Percentiles rank a stretch among this genome's conserved stretches.
Conservation (phyloP, 257 asterid species). For the Mentha longifolia region DNA sequence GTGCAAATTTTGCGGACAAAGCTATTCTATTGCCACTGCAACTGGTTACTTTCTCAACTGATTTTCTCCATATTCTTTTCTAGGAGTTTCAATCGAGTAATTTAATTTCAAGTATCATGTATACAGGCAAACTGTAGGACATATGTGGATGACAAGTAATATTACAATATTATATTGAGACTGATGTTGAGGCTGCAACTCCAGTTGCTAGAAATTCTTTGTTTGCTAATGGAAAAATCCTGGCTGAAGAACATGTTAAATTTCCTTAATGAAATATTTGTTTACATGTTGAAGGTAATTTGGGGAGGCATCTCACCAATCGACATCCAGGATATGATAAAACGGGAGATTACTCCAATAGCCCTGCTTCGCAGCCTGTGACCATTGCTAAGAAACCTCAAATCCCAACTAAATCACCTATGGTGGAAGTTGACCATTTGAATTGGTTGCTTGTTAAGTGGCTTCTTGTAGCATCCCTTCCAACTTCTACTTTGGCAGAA, state of each 20-base stretch:
- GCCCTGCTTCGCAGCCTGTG: conserved; percentile 48
- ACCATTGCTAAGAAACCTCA: conserved; percentile 75
- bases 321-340: conserved; percentile 93
- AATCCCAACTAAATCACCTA: conserved; percentile 53
- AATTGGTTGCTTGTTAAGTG: conserved; percentile 91
- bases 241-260: background rate
- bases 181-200: conserved; percentile 19
- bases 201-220: conserved; percentile 14
- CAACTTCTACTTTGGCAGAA: conserved; percentile 66
- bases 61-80: conserved; percentile 3
- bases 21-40: conserved; percentile 98
- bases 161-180: background rate
- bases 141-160: conserved; percentile 13
- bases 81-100: conserved; percentile 2
- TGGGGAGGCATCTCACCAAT: conserved; percentile 95
- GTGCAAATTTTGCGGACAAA: conserved; percentile 94
- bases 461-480: conserved; percentile 72
- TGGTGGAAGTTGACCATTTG: conserved; percentile 79
- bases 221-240: conserved; percentile 12
- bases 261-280: conserved; percentile 15
- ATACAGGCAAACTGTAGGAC: background rate
- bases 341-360: conserved; percentile 55
- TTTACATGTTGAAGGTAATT: conserved; percentile 62
- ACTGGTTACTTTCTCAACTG: conserved; percentile 71
- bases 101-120: conserved; percentile 10